A percentile compares a stretch with the other conserved stretches of the same genome.
Conservation (phyloP, 352 stramenopile genomes). For the Phytopythium litorale region DNA sequence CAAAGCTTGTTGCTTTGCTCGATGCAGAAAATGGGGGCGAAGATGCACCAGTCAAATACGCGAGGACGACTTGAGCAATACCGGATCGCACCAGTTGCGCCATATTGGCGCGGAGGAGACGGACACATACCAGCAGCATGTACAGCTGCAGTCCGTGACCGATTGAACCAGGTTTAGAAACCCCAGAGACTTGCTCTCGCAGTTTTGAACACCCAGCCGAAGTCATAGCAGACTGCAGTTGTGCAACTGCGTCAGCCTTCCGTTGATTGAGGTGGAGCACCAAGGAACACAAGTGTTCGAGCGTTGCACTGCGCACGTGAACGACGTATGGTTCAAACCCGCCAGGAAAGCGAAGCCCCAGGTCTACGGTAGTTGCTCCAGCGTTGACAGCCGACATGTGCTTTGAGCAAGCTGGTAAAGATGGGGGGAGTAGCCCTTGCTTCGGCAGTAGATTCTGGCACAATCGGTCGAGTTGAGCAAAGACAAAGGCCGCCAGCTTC, state of each 20-base stretch:
- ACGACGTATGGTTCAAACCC: conserved; percentile 39
- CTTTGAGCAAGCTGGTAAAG: conserved; percentile 5
- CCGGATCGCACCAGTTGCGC: conserved; percentile 60
- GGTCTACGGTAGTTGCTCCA: neutral
- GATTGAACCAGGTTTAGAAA: neutral
- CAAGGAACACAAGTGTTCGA: conserved; percentile 33
- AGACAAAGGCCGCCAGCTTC: conserved; percentile 34
- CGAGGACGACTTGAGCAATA: conserved; percentile 32
- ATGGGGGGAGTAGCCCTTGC: conserved; percentile 3
- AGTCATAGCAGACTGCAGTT: conserved; percentile 1
- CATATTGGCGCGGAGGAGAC: conserved; percentile 77
- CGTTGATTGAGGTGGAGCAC: conserved; percentile 36
- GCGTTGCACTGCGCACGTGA: conserved; percentile 42
- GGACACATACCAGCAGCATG: conserved; percentile 58
- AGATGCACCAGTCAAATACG: neutral
- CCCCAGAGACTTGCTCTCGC: neutral
- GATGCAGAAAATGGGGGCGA: neutral
- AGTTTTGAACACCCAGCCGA: neutral
- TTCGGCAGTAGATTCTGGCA: conserved; percentile 45
- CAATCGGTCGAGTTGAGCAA: conserved; percentile 81
- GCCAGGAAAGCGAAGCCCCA: conserved; percentile 21
- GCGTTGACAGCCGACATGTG: neutral
- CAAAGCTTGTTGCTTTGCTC: neutral
- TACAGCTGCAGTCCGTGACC: conserved; percentile 44
- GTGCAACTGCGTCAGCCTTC: conserved; percentile 24